Conservation (phyloP, 2,329 filamentous ascomycete genomes). For the Zasmidium cellare region DNA sequence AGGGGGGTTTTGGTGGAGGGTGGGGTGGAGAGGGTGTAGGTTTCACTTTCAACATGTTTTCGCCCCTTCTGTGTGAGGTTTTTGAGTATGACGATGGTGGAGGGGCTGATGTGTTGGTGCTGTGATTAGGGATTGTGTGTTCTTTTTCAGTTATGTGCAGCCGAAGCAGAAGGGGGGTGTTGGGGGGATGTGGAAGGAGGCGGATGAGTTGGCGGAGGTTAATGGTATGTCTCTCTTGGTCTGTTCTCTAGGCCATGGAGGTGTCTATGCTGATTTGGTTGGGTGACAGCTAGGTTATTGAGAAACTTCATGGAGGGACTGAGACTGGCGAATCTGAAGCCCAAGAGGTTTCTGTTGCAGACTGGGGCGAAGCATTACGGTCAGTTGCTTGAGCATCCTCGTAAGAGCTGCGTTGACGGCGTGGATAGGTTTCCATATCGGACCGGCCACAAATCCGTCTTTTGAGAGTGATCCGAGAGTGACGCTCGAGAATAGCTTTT, state of each 20-base stretch:
- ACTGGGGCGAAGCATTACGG: conserved; percentile 45
- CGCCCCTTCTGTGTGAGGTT: too few species aligned
- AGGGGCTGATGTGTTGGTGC: too few species aligned
- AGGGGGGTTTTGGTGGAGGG: conserved; percentile 28
- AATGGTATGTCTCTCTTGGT: conserved; percentile 7
- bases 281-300: conserved; percentile 1
- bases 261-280: background rate
- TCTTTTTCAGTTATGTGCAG: conserved; percentile 55
- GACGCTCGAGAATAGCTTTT: conserved; percentile 52
- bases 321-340: conserved; percentile 27
- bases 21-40: conserved; percentile 9
- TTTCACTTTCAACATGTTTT: too few species aligned
- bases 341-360: conserved; percentile 49
- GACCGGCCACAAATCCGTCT: conserved; percentile 43
- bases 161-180: conserved; percentile 27
- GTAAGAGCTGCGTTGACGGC: background rate
- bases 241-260: background rate
- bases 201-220: conserved; percentile 40
- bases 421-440: conserved; percentile 43
- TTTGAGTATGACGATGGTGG: too few species aligned
- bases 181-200: conserved; percentile 19
- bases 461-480: conserved; percentile 48
- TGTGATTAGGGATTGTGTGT: conserved; percentile 42
- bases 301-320: conserved; percentile 16
- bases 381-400: background rate